Conservation (phyloP, 805 yeast species). For the Starmerella floricola region DNA sequence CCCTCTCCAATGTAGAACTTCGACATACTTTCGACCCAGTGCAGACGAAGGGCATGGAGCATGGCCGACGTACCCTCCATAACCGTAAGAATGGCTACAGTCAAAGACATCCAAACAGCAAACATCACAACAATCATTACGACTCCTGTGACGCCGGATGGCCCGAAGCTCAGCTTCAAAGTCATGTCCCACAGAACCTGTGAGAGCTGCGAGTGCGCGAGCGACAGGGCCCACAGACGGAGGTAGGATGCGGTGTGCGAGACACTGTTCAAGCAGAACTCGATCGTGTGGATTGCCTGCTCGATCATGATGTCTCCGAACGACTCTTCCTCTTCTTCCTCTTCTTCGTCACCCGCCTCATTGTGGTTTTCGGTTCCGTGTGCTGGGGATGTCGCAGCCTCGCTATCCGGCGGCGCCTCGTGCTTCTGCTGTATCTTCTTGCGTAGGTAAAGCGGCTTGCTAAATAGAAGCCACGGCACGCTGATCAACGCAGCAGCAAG, state of each 20-base stretch:
- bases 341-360: constrained; percentile 31
- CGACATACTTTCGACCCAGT: constrained; percentile 99
- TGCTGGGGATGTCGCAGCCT: too few relatives aligned
- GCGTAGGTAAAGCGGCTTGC: constrained; percentile 66
- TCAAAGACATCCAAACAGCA: constrained; percentile 88
- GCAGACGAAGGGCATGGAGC: constrained; percentile 96
- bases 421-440: constrained; percentile 37
- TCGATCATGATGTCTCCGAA: constrained; percentile 94
- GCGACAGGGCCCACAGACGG: constrained; percentile 92
- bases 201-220: constrained; percentile 93
- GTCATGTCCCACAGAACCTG: constrained; percentile 97
- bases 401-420: constrained; percentile 20
- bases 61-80: constrained; percentile 99
- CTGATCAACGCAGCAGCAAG: constrained; percentile 69
- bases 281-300: constrained; percentile 95
- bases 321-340: constrained; percentile 45
- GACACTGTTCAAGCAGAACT: constrained; percentile 91
- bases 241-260: constrained; percentile 97
- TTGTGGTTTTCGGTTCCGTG: too few relatives aligned
- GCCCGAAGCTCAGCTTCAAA: constrained; percentile 60
- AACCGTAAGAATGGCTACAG: constrained; percentile 78
- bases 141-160: constrained; percentile 55
- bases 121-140: constrained; percentile 66
- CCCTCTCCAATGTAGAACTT: constrained; percentile 98
- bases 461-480: constrained; percentile 81